Evolutionary conservation across 352 stramenopile species (phyloP), one percentile per base, ranked within the genome.

Genomic region (Phytophthora boehmeriae): DNA sequence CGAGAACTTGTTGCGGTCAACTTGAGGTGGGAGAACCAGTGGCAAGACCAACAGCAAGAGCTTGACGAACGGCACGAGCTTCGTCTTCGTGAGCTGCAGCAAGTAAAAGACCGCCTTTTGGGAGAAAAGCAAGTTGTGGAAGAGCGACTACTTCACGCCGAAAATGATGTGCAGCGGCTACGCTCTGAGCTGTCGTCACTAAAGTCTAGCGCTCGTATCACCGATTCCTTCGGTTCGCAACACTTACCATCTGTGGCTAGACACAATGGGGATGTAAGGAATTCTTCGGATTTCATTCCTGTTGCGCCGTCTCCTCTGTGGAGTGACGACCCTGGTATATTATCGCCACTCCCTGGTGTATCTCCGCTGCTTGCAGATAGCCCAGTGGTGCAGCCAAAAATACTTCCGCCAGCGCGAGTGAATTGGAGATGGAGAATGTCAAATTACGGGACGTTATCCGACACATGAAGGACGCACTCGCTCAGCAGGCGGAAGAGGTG

Each of bases 371-470:
- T 88, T 14, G 86, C 78, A 2, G 68, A 80, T 4, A 89, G 76
- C 4, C 76, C 78, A 41, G 35, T 56, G 23, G 16, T 63, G 36
- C 41, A 35, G 22, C 38, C 14, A 68, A 25, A 23, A 10, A 46
- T 27, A 10, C 9, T 2, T 25, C n/a, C 30, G 63, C 42, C 5
- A 55, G 53, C 57, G 16, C 39, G 2, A 61, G 62, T 8, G 46
- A 71, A 8, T 59, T 90, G 22, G 75, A 86, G 28, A 59, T 68
- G 5, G 80, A 92, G 49, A 92, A 89, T 41, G 52, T 62, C 2
- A 86, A 86, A 35, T 56, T 93, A 11, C 79, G 78, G 59, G 83
- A 89, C 30, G 35, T 92, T n/a, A 93, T 93, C 54, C 78, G 68
- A 23, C 74, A 91, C 44, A 93, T 93, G 84, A 88, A 84, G 44